A percentile compares a stretch with the other conserved stretches of the same genome.
Evolutionary conservation across 2,329 filamentous ascomycete genomes (phyloP).

Genomic region (Paraphaeosphaeria sporulosa): DNA sequence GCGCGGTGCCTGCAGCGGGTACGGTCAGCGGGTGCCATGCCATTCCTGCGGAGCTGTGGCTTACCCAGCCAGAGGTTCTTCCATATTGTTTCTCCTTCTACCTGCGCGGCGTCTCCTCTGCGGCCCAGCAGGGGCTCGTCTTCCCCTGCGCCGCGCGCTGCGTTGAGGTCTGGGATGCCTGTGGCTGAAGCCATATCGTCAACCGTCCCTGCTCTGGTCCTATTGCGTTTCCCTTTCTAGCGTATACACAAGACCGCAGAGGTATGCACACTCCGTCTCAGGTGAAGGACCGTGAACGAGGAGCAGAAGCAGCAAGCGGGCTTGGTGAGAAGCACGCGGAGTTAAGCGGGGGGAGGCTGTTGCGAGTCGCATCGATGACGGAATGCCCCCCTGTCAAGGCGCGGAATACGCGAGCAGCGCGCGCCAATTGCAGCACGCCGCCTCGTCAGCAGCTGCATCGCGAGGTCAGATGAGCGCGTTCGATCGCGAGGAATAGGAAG

Average conservation of each 20-base stretch:
- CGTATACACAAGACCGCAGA: no score
- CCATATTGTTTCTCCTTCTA: constrained; percentile 67
- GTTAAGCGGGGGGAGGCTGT: background rate
- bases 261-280: no score
- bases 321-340: constrained; percentile 3
- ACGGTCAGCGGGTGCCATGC: no score
- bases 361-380: background rate
- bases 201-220: no score
- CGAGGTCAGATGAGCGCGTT: constrained; percentile 6
- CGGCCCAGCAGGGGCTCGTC: constrained; percentile 75
- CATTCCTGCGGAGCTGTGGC: background rate
- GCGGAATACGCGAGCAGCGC: background rate
- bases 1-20: constrained; percentile 71
- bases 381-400: constrained; percentile 1
- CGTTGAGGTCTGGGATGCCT: constrained; percentile 63
- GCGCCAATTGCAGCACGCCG: constrained; percentile 1
- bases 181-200: constrained; percentile 72
- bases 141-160: constrained; percentile 55
- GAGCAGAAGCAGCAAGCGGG: no score
- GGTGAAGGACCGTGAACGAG: no score
- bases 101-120: constrained; percentile 77
- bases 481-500: background rate
- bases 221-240: no score
- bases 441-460: constrained; percentile 4
- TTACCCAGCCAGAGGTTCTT: constrained; percentile 78